A percentile compares a stretch with the other conserved stretches of the same genome.
Conservation (phyloP, 2,329 filamentous ascomycete genomes). For the Lachnum nothofagi region DNA sequence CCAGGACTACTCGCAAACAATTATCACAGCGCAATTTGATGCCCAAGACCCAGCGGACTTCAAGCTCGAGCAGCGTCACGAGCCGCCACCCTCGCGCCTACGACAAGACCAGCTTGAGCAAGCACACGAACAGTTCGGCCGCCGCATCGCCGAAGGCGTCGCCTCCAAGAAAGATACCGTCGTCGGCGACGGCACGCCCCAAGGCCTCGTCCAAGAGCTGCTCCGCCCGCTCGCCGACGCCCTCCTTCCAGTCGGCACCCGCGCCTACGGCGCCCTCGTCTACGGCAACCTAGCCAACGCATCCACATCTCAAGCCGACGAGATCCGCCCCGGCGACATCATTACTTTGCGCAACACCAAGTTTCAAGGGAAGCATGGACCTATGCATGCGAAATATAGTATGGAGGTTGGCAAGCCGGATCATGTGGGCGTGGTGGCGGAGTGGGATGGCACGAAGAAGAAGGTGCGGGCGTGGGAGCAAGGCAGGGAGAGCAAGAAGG, state of each 20-base stretch:
- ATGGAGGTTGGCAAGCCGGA: slow-evolving; percentile 79
- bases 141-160: slow-evolving; percentile 67
- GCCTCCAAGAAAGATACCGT: slow-evolving; percentile 69
- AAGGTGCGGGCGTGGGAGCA: slow-evolving; percentile 96
- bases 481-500: slow-evolving; percentile 86
- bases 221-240: slow-evolving; percentile 68
- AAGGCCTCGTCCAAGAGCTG: slow-evolving; percentile 72
- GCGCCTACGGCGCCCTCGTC: slow-evolving; percentile 84
- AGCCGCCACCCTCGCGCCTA: slow-evolving; percentile 71
- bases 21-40: slow-evolving; percentile 77
- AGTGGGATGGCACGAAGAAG: slow-evolving; percentile 99
- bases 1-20: slow-evolving; percentile 92
- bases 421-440: slow-evolving; percentile 84
- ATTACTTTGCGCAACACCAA: slow-evolving; percentile 86
- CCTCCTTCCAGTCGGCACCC: slow-evolving; percentile 77
- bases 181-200: slow-evolving; percentile 78
- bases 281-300: slow-evolving; percentile 96
- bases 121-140: slow-evolving; percentile 75
- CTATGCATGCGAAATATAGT: slow-evolving; percentile 92
- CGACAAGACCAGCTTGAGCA: slow-evolving; percentile 91
- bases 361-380: slow-evolving; percentile 91
- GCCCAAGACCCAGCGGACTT: slow-evolving; percentile 67
- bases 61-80: slow-evolving; percentile 77
- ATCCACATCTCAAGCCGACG: slow-evolving; percentile 80
- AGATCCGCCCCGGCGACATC: slow-evolving; percentile 90